Percentiles rank a stretch among this genome's conserved stretches.
Conservation (phyloP, 2,329 filamentous ascomycete species). For the Penicillium sp. region DNA sequence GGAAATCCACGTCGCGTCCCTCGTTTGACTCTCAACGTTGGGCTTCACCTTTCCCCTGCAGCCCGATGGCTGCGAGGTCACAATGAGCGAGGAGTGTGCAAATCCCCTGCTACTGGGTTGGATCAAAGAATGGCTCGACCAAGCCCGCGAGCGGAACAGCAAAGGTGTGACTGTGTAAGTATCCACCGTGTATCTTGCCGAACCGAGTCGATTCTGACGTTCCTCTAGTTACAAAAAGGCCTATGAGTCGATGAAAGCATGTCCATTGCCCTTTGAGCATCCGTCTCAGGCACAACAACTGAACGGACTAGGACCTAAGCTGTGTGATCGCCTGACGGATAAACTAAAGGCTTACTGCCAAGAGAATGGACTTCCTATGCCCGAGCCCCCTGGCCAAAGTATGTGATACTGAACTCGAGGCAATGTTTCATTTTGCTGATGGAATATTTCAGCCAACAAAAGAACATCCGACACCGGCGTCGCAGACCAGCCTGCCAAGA, state of each 20-base stretch:
- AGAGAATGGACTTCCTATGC: constrained; percentile 67
- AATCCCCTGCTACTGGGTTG: constrained; percentile 71
- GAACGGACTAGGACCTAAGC: constrained; percentile 70
- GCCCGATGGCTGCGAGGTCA: constrained; percentile 8
- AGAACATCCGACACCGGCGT: constrained; percentile 31
- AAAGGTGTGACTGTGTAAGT: constrained; percentile 61
- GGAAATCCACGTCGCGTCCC: constrained; percentile 18
- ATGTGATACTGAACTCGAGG: constrained; percentile 16
- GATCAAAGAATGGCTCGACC: constrained; percentile 75
- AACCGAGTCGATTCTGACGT: constrained; percentile 8
- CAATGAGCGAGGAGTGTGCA: constrained; percentile 50
- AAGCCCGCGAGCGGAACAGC: constrained; percentile 65
- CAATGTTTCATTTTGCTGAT: constrained; percentile 5
- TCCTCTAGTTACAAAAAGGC: constrained; percentile 66
- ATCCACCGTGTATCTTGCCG: neutral
- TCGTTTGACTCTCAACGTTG: neutral
- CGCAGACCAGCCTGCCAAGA: constrained; percentile 53
- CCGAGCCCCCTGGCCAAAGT: constrained; percentile 54
- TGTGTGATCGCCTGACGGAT: constrained; percentile 68
- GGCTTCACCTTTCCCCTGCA: neutral
- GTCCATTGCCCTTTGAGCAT: constrained; percentile 68
- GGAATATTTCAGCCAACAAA: constrained; percentile 23
- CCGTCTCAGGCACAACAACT: constrained; percentile 70
- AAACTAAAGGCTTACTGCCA: constrained; percentile 57
- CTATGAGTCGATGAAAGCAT: constrained; percentile 72